These are phyloP conservation scores for Fagopyrum homotropicum DNA, from an alignment of 148 eudicot species.

Conservation along the genomic window DNA sequence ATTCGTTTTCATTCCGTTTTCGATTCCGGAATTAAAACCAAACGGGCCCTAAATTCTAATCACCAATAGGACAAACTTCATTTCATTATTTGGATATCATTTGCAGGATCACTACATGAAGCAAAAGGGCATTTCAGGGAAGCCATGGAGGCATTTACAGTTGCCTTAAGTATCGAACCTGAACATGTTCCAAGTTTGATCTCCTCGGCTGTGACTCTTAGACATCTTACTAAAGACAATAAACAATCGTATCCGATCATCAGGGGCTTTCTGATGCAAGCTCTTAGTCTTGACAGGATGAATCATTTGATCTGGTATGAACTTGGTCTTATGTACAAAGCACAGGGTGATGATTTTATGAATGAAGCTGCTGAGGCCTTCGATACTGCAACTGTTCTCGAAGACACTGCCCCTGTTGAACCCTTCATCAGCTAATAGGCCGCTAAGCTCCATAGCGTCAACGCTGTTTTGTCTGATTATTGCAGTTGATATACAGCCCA, in stretches of 20 bases:
- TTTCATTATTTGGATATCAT: background rate
- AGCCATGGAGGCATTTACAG: constrained; percentile 51
- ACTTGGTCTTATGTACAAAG: constrained; percentile 62
- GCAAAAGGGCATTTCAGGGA: constrained; percentile 56
- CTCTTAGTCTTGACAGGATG: constrained; percentile 56
- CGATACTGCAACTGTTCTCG: constrained; percentile 59
- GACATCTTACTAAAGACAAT: constrained; percentile 23
- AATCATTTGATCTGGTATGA: constrained; percentile 72
- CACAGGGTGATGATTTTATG: constrained; percentile 27
- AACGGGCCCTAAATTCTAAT: too few relatives aligned
- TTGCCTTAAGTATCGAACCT: constrained; percentile 60
- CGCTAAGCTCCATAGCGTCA: background rate
- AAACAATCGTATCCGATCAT: constrained; percentile 22
- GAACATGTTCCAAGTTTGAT: constrained; percentile 65
- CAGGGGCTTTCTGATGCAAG: constrained; percentile 62
- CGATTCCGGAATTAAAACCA: too few relatives aligned
- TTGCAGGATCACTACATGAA: constrained; percentile 62
- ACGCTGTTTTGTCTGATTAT: background rate
- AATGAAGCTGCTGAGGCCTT: constrained; percentile 79
- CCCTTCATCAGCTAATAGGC: constrained; percentile 41
- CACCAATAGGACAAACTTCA: too few relatives aligned
- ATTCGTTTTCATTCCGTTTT: too few relatives aligned
- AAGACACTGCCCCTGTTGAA: constrained; percentile 73
- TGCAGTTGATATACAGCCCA: background rate
- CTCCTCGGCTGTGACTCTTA: constrained; percentile 52